Percentiles rank a stretch among this genome's conserved stretches.
Evolutionary conservation across 331 rosid species (phyloP).

Genomic region (Arachis monticola): DNA sequence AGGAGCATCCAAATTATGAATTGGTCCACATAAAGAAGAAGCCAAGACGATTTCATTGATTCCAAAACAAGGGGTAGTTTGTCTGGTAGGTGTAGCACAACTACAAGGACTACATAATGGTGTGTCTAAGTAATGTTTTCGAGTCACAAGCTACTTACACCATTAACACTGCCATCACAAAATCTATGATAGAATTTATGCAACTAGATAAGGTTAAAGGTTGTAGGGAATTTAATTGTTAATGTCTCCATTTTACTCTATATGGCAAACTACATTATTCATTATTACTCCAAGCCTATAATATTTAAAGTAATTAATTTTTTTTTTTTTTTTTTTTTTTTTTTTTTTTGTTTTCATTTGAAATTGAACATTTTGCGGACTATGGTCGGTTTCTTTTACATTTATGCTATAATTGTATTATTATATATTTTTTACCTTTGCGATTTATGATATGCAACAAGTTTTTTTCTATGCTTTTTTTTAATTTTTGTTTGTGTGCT

Average conservation of each 20-base stretch:
- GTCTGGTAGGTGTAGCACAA: constrained; percentile 61
- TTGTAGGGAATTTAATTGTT: background rate
- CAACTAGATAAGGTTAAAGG: constrained; percentile 2
- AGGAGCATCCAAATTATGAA: constrained; percentile 21
- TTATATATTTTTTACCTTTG: too few relatives aligned
- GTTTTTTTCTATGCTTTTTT: background rate
- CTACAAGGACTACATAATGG: constrained; percentile 48
- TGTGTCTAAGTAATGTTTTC: constrained; percentile 42
- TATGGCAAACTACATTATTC: background rate
- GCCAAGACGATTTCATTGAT: constrained; percentile 42
- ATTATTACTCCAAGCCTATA: background rate
- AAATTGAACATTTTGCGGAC: constrained; percentile 8
- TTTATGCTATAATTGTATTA: constrained; percentile 11
- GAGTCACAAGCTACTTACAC: constrained; percentile 39
- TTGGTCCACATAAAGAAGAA: constrained; percentile 43
- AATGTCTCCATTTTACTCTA: background rate
- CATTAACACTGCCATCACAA: constrained; percentile 7
- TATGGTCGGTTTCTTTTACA: background rate
- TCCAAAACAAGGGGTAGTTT: constrained; percentile 41
- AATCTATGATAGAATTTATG: constrained; percentile 11
- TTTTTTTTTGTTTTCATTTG: background rate
- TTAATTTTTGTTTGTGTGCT: constrained; percentile 25
- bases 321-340: too few relatives aligned
- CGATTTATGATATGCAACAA: too few relatives aligned
- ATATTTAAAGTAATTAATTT: too few relatives aligned